A percentile compares a stretch with the other conserved stretches of the same genome.
Conservation (phyloP, 148 eudicot genomes). For the Amaranthus hypochondriacus region DNA sequence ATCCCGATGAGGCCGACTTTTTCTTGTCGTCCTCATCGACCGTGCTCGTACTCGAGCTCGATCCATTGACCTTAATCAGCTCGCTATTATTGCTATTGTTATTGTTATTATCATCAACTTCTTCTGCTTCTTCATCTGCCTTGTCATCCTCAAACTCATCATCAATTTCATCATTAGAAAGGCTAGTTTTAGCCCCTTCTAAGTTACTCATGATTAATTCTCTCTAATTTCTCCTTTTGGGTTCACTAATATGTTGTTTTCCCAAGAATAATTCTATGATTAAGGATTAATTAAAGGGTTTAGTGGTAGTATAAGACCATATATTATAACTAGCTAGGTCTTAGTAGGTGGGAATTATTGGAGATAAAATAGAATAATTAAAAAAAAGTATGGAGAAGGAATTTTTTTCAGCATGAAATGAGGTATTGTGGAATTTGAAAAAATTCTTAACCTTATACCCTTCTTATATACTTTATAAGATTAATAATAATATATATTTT, state of each 20-base stretch:
- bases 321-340: background rate
- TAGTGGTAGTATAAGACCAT: background rate
- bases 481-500: no score
- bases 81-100: background rate
- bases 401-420: slow-evolving; percentile 4
- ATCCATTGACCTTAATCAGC: slow-evolving; percentile 36
- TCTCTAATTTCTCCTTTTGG: slow-evolving; percentile 10
- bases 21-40: slow-evolving; percentile 63
- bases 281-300: background rate
- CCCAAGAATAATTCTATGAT: slow-evolving; percentile 4
- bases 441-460: slow-evolving; percentile 25
- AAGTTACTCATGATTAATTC: slow-evolving; percentile 9
- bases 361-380: background rate
- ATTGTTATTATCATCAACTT: slow-evolving; percentile 15
- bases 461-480: slow-evolving; percentile 1
- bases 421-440: slow-evolving; percentile 29
- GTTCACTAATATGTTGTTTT: slow-evolving; percentile 4
- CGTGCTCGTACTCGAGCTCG: slow-evolving; percentile 76
- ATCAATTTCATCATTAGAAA: slow-evolving; percentile 19
- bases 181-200: slow-evolving; percentile 42
- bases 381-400: slow-evolving; percentile 4
- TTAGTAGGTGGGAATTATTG: slow-evolving; percentile 14
- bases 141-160: background rate
- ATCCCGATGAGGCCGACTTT: slow-evolving; percentile 35
- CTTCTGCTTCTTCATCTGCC: slow-evolving; percentile 7